Conservation (phyloP, 2,329 filamentous ascomycete species). For the Penicillium capsulatum region DNA sequence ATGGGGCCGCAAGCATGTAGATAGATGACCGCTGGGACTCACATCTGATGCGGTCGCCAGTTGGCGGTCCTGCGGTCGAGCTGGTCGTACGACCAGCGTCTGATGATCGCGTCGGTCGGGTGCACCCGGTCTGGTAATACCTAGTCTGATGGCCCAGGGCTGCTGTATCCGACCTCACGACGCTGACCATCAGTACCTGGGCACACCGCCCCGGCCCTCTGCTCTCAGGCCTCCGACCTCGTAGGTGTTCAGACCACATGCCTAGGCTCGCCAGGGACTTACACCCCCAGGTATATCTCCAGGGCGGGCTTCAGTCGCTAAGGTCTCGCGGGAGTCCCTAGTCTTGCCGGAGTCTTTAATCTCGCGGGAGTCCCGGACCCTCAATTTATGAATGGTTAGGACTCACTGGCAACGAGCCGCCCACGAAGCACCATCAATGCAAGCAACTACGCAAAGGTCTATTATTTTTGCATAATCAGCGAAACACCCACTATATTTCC, state of each 20-base stretch:
- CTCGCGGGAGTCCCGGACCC: neutral
- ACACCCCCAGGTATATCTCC: constrained; percentile 8
- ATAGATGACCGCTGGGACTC: constrained; percentile 6
- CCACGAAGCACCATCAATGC: neutral
- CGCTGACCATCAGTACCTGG: constrained; percentile 5
- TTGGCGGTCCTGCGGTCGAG: constrained; percentile 11
- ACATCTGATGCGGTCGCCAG: constrained; percentile 7
- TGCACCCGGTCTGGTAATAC: constrained; percentile 5
- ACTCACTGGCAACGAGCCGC: neutral
- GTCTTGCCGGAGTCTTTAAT: neutral
- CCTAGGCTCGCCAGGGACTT: constrained; percentile 6
- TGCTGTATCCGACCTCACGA: constrained; percentile 5
- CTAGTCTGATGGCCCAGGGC: constrained; percentile 6
- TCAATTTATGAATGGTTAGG: neutral
- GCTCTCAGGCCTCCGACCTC: constrained; percentile 7
- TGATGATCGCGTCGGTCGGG: constrained; percentile 10
- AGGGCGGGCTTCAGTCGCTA: constrained; percentile 5
- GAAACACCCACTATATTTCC: neutral
- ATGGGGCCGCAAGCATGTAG: constrained; percentile 4
- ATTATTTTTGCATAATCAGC: neutral
- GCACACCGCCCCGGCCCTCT: constrained; percentile 5
- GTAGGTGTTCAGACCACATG: constrained; percentile 8
- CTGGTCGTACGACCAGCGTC: constrained; percentile 12
- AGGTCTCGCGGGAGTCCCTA: constrained; percentile 1
- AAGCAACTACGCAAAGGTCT: neutral